These are phyloP conservation scores for Lasiodiplodia sp. DNA, from an alignment of 2,329 filamentous ascomycete genomes.

Conservation along the genomic window DNA sequence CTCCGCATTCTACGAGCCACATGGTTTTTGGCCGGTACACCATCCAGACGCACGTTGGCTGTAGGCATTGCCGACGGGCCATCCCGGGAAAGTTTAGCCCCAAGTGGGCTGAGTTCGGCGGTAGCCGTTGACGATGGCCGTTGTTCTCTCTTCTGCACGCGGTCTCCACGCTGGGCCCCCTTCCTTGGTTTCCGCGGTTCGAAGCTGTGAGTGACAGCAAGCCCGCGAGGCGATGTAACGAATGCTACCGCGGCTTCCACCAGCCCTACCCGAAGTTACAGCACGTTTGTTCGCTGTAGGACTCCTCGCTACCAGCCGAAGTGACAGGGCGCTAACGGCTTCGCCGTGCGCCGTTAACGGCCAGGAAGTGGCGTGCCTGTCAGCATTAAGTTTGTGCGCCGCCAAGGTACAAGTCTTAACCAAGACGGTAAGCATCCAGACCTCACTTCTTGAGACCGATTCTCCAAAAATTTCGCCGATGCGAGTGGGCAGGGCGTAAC, in stretches of 20 bases:
- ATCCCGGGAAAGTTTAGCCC: constrained; percentile 5
- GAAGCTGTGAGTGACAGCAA: neutral
- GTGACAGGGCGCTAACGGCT: constrained; percentile 1
- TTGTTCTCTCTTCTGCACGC: constrained; percentile 13
- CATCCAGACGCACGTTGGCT: neutral
- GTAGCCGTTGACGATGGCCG: constrained; percentile 16
- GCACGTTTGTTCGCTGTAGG: constrained; percentile 16
- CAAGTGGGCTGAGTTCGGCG: constrained; percentile 5
- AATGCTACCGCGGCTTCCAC: neutral
- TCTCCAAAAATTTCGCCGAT: neutral
- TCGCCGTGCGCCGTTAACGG: constrained; percentile 18
- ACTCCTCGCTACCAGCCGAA: constrained; percentile 7
- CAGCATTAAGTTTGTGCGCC: constrained; percentile 16
- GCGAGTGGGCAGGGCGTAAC: neutral
- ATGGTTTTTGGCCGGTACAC: constrained; percentile 5
- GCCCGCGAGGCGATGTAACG: constrained; percentile 3
- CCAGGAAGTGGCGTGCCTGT: constrained; percentile 24
- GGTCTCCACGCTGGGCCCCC: constrained; percentile 5
- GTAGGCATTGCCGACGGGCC: neutral
- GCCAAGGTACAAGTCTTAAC: constrained; percentile 8
- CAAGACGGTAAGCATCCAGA: constrained; percentile 16
- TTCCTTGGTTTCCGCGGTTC: constrained; percentile 17
- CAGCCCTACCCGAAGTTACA: constrained; percentile 25
- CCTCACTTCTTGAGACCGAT: neutral
- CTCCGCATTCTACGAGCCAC: constrained; percentile 16